Percentiles rank a stretch among this genome's conserved stretches.
phyloP scores from a whole-genome alignment of 2,329 filamentous ascomycete species.

The Beauveria scarabaeidicola region DNA sequence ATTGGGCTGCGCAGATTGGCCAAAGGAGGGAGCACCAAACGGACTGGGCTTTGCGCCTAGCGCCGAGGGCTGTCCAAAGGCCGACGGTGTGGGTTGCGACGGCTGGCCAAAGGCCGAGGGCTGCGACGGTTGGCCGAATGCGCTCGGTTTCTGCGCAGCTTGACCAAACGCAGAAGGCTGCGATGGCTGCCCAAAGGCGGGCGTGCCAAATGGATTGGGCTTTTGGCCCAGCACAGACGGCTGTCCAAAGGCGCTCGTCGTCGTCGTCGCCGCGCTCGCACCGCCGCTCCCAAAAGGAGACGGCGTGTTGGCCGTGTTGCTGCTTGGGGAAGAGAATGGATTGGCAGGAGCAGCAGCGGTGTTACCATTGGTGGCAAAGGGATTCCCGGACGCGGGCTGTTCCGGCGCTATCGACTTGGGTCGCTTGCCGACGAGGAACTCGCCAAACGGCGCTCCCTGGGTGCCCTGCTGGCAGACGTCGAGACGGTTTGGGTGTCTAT shows the following conservation, averaged over 20 bases:
- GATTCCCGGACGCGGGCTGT: constrained; percentile 23
- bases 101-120: constrained; percentile 23
- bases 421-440: constrained; percentile 34
- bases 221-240: constrained; percentile 24
- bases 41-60: constrained; percentile 18
- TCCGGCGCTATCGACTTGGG: constrained; percentile 18
- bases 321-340: constrained; percentile 31
- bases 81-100: constrained; percentile 21
- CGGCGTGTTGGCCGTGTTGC: constrained; percentile 13
- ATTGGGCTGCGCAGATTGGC: constrained; percentile 25
- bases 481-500: constrained; percentile 66
- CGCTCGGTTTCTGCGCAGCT: neutral
- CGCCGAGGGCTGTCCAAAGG: constrained; percentile 33
- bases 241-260: constrained; percentile 33
- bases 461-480: constrained; percentile 49
- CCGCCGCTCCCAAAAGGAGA: constrained; percentile 24
- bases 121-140: constrained; percentile 31
- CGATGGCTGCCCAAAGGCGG: constrained; percentile 25
- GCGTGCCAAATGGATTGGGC: constrained; percentile 21
- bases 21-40: constrained; percentile 30
- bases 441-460: constrained; percentile 35
- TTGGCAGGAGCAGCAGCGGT: constrained; percentile 19
- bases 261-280: constrained; percentile 8
- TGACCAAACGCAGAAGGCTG: constrained; percentile 30
- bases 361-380: constrained; percentile 30